Conservation (phyloP, 139 green algal species). For the Picochlorum sp. region DNA sequence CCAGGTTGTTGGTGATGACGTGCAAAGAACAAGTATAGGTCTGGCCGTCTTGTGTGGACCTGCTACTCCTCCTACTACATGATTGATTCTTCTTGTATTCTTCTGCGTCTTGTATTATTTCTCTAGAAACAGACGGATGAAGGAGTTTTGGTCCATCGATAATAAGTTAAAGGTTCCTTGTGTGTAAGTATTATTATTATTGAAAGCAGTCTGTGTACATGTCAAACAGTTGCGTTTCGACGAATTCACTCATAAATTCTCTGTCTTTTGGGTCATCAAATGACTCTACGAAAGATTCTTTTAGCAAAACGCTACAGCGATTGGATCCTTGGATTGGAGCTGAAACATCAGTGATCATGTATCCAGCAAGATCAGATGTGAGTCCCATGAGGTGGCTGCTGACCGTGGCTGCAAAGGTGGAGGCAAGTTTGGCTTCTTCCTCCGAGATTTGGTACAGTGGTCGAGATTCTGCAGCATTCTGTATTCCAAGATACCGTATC, state of each 20-base stretch:
- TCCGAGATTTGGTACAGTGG: conserved; percentile 21
- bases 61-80: too few relatives aligned
- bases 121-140: too few relatives aligned
- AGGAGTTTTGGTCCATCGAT: too few relatives aligned
- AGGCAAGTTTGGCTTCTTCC: not conserved
- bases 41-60: too few relatives aligned
- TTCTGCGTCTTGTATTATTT: too few relatives aligned
- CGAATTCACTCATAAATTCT: conserved; percentile 55
- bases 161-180: too few relatives aligned
- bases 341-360: conserved; percentile 82
- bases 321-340: conserved; percentile 14
- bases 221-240: conserved; percentile 81
- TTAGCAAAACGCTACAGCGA: conserved; percentile 52
- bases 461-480: conserved; percentile 2
- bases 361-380: conserved; percentile 53
- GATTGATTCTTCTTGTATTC: not conserved
- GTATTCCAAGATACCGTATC: conserved; percentile 26
- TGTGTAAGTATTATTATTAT: not conserved
- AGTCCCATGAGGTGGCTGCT: conserved; percentile 50
- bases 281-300: conserved; percentile 69
- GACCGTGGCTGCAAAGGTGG: conserved; percentile 26
- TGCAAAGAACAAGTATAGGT: too few relatives aligned
- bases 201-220: conserved; percentile 49
- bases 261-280: conserved; percentile 29
- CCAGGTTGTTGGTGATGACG: conserved; percentile 19